Evolutionary conservation across 2,329 filamentous ascomycete species (phyloP).

Genomic region (Colletotrichum sp.): DNA sequence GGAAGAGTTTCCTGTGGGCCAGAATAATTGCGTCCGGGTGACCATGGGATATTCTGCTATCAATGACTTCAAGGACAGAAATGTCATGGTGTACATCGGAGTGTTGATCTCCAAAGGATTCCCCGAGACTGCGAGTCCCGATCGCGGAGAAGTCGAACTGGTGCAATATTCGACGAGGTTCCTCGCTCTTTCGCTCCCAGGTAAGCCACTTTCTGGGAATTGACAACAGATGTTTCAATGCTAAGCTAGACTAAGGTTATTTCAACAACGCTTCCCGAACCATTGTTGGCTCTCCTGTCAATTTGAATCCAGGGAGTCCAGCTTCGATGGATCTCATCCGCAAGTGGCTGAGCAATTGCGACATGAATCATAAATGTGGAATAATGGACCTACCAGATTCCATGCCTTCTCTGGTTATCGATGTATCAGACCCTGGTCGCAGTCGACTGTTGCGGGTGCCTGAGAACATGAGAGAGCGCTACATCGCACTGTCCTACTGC

Average conservation of each 20-base stretch:
- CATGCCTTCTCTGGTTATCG: background rate
- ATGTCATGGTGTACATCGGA: background rate
- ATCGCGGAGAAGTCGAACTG: background rate
- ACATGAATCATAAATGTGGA: background rate
- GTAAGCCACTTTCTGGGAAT: background rate
- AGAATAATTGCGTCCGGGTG: background rate
- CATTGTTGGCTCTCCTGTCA: background rate
- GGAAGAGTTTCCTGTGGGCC: background rate
- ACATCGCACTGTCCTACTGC: background rate
- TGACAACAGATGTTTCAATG: background rate
- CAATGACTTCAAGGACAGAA: background rate
- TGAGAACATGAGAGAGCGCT: background rate
- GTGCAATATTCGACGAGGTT: background rate
- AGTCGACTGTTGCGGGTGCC: background rate
- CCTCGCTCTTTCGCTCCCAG: background rate
- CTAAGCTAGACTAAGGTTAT: background rate
- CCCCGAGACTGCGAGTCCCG: background rate
- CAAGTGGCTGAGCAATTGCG: background rate
- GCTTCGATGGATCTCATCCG: background rate
- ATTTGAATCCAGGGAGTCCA: background rate
- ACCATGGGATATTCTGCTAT: background rate
- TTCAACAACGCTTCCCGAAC: background rate
- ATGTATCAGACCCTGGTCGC: background rate
- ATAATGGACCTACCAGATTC: background rate
- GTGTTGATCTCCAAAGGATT: background rate